phyloP scores from a whole-genome alignment of 345 rosid genomes.

The Brassica napus region DNA sequence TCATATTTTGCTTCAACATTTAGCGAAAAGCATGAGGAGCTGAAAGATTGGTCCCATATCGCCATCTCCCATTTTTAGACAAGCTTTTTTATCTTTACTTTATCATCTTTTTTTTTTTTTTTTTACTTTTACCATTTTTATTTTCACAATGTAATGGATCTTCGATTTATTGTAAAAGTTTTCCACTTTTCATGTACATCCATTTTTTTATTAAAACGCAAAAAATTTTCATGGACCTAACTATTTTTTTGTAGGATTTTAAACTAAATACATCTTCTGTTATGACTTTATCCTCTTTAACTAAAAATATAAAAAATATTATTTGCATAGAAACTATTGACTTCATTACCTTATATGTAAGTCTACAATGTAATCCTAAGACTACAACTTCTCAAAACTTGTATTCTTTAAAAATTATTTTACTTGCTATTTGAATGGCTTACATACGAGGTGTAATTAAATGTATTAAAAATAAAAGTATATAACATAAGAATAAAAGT shows the following conservation, averaged over 20 bases:
- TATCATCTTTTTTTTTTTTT: neutral
- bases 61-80: slow-evolving; percentile 28
- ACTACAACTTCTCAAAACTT: neutral
- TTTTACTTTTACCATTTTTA: slow-evolving; percentile 25
- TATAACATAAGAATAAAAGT: neutral
- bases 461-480: too few species aligned
- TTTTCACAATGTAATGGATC: neutral
- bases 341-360: neutral
- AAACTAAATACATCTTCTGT: too few species aligned
- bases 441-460: neutral
- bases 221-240: too few species aligned
- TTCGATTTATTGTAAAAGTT: neutral
- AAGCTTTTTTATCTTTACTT: slow-evolving; percentile 25
- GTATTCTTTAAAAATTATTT: too few species aligned
- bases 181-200: neutral
- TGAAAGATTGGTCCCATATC: slow-evolving; percentile 35
- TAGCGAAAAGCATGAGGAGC: slow-evolving; percentile 24
- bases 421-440: neutral
- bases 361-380: neutral
- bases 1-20: slow-evolving; percentile 37
- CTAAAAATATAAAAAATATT: too few species aligned
- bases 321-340: too few species aligned
- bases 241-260: too few species aligned
- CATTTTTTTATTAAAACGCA: neutral
- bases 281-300: too few species aligned